A percentile compares a stretch with the other conserved stretches of the same genome.
Conservation (phyloP, 345 rosid genomes). For the Pugionium cornutum region DNA sequence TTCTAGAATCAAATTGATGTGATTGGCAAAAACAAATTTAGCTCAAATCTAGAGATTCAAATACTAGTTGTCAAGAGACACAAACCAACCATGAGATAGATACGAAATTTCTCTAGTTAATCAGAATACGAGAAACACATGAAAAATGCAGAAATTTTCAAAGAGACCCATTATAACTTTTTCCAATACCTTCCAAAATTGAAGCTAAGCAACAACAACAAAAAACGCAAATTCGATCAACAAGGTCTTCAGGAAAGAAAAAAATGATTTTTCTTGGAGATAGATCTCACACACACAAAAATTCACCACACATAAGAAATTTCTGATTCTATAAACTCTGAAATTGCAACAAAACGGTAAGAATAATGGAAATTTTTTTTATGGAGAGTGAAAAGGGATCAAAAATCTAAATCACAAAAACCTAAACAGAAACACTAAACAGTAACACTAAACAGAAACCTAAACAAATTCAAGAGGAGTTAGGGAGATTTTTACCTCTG, state of each 20-base stretch:
- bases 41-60: conserved; percentile 33
- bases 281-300: conserved; percentile 24
- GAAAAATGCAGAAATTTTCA: neutral
- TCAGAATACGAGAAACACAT: conserved; percentile 1
- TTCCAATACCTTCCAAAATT: conserved; percentile 32
- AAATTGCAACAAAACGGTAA: conserved; percentile 20
- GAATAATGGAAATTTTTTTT: conserved; percentile 9
- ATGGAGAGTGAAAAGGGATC: conserved; percentile 19
- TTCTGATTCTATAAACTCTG: conserved; percentile 30
- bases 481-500: no score
- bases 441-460: no score
- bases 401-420: conserved; percentile 17
- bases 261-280: neutral
- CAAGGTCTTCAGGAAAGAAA: neutral
- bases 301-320: conserved; percentile 10
- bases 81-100: neutral
- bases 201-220: neutral
- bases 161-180: conserved; percentile 10
- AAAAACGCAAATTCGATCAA: neutral
- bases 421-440: no score
- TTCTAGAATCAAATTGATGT: conserved; percentile 1
- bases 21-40: conserved; percentile 1
- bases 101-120: conserved; percentile 3
- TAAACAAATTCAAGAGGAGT: no score
- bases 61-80: conserved; percentile 9